These are phyloP conservation scores for Scedosporium dehoogii DNA, from an alignment of 2,329 filamentous ascomycete genomes.

Conservation along the genomic window DNA sequence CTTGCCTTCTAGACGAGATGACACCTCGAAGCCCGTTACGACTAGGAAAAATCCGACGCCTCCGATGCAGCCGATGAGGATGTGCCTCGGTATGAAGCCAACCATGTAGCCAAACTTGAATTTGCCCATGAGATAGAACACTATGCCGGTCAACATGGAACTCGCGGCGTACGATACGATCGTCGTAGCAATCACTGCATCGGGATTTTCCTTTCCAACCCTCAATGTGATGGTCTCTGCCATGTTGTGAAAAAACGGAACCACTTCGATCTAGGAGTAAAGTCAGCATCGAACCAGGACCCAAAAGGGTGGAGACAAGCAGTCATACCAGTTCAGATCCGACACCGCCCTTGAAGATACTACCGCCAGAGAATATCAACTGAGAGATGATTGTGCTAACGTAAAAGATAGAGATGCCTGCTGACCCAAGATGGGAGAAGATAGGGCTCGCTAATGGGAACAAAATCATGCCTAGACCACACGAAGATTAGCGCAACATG, in stretches of 20 bases:
- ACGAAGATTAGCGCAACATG: background rate
- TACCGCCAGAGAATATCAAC: slow-evolving; percentile 76
- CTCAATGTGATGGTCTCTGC: slow-evolving; percentile 72
- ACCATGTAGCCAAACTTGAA: slow-evolving; percentile 87
- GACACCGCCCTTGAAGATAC: slow-evolving; percentile 81
- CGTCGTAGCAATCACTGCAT: slow-evolving; percentile 86
- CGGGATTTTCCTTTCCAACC: slow-evolving; percentile 70
- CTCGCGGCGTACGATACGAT: slow-evolving; percentile 86
- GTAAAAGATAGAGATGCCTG: slow-evolving; percentile 97
- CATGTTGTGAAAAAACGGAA: slow-evolving; percentile 99
- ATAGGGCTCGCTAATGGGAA: slow-evolving; percentile 84
- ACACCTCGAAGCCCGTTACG: slow-evolving; percentile 86
- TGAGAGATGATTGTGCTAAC: slow-evolving; percentile 95
- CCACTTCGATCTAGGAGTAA: slow-evolving; percentile 68
- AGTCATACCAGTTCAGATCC: slow-evolving; percentile 74
- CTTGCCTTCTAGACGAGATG: slow-evolving; percentile 75
- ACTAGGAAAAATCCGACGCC: slow-evolving; percentile 94
- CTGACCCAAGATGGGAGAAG: slow-evolving; percentile 77
- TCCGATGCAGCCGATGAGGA: slow-evolving; percentile 92
- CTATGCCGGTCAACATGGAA: slow-evolving; percentile 78
- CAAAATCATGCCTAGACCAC: slow-evolving; percentile 65
- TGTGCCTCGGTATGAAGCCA: slow-evolving; percentile 93
- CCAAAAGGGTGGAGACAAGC: background rate
- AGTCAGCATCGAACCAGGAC: background rate
- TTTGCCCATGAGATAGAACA: slow-evolving; percentile 84